Percentiles rank a stretch among this genome's conserved stretches.
phyloP scores from a whole-genome alignment of 768 basidiomycete genomes.

The Rhodotorula kratochvilovae region DNA sequence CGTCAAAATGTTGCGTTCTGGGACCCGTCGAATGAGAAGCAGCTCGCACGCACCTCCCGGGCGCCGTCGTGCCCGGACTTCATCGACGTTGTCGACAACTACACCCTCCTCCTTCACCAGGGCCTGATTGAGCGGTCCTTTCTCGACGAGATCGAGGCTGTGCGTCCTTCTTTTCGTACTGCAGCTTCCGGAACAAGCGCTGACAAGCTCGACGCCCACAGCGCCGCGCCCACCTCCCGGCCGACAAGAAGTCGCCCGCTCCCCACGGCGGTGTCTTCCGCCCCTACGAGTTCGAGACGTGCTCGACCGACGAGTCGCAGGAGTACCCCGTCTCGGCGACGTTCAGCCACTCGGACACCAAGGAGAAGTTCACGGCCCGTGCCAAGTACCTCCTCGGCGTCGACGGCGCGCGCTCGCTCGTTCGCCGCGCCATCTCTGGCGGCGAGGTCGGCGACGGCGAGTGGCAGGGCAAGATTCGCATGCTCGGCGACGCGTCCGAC shows the following conservation, averaged over 20 bases:
- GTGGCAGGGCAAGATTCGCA: slow-evolving; percentile 54
- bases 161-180: background rate
- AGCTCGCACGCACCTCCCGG: slow-evolving; percentile 42
- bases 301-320: slow-evolving; percentile 31
- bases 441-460: slow-evolving; percentile 40
- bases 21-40: slow-evolving; percentile 37
- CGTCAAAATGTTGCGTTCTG: slow-evolving; percentile 44
- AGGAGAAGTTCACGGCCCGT: slow-evolving; percentile 33
- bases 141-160: slow-evolving; percentile 41
- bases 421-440: slow-evolving; percentile 57
- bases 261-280: slow-evolving; percentile 42
- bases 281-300: slow-evolving; percentile 39
- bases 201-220: background rate
- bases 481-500: slow-evolving; percentile 71
- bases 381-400: slow-evolving; percentile 53
- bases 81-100: slow-evolving; percentile 43
- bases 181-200: too few species aligned
- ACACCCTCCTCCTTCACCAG: slow-evolving; percentile 43
- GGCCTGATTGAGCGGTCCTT: slow-evolving; percentile 43
- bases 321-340: slow-evolving; percentile 39
- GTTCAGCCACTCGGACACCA: slow-evolving; percentile 32
- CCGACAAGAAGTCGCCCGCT: slow-evolving; percentile 31
- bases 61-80: slow-evolving; percentile 45
- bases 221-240: slow-evolving; percentile 40
- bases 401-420: slow-evolving; percentile 57